A percentile compares a stretch with the other conserved stretches of the same genome.
These are phyloP conservation scores for Escallonia rubra DNA, from an alignment of 129 eudicot genomes.

Conservation along the genomic window DNA sequence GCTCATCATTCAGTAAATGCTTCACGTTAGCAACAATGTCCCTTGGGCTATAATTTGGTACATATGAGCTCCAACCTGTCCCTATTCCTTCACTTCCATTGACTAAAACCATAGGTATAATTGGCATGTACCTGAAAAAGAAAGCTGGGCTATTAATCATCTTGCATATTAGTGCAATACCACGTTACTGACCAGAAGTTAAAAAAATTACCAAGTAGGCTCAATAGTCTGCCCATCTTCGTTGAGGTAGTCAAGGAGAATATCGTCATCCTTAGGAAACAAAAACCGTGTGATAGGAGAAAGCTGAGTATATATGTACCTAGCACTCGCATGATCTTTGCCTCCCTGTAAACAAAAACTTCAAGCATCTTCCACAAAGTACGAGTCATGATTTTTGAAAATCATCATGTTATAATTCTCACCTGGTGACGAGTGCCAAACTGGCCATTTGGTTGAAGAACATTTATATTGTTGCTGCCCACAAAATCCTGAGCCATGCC, in stretches of 20 bases:
- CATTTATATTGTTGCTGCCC: constrained; percentile 82
- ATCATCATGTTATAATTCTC: background rate
- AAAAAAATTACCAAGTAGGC: constrained; percentile 61
- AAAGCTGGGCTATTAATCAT: background rate
- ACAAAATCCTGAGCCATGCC: constrained; percentile 95
- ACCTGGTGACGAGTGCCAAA: constrained; percentile 90
- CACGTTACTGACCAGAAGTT: background rate
- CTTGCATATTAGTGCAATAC: background rate
- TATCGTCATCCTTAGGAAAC: constrained; percentile 79
- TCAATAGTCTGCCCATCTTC: constrained; percentile 89
- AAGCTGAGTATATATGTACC: constrained; percentile 72
- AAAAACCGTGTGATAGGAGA: constrained; percentile 54
- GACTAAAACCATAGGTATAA: constrained; percentile 77
- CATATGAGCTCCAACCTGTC: constrained; percentile 90
- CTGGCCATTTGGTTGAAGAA: constrained; percentile 73
- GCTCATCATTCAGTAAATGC: constrained; percentile 55
- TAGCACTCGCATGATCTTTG: constrained; percentile 94
- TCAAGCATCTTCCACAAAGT: background rate
- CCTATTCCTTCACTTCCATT: constrained; percentile 99
- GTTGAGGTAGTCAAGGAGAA: constrained; percentile 64
- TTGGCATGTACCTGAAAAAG: constrained; percentile 63
- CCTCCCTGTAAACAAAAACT: constrained; percentile 54
- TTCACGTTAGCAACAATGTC: constrained; percentile 73
- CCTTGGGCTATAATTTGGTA: constrained; percentile 83
- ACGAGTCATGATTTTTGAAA: background rate